Evolutionary conservation across 2,329 filamentous ascomycete genomes (phyloP), one percentile per base, ranked within the genome.

Genomic region (Ascochyta lentis): DNA sequence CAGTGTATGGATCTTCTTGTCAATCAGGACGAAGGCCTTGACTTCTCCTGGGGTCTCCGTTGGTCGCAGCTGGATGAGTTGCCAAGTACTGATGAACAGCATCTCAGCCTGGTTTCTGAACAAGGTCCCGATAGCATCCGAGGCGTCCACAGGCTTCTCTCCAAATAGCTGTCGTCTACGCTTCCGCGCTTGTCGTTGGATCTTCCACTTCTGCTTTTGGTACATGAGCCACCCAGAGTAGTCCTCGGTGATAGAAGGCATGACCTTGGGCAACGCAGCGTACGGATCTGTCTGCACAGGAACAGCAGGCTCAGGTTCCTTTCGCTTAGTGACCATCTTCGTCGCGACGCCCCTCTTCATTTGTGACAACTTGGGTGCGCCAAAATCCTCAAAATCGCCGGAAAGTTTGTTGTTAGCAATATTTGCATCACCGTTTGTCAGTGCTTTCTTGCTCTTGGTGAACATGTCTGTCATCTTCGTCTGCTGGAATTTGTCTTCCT

Each of bases 141-240:
- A 81, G 13, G 83, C 79, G 65, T 84, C 80, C 44, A 81, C 81
- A 10, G 88, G 85, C 54, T 89, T 88, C 68, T 99, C 94, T 56
- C 95, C 95, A 68, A 99, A 99, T 0, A 99, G 81, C 73, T 99
- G 95, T 44, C 94, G 86, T 61, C 96, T 85, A 39, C 94, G 88
- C 57, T 89, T 83, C 22, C 95, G 87, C 31, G 94, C 92, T 73
- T 96, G 90, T 70, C 92, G 96, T 73, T 99, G 95, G 34, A 98
- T 89, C 79, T 94, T 97, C 95, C 95, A 99, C 77, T 99, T 99
- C 78, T 93, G 87, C 77, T 99, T 99, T 73, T 99, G 95, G 69
- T 98, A 98, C 69, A 89, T 84, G 49, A 99, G 76, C 81, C 96
- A 99, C 0, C 86, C 91, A 16, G 86, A 80, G 65, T 99, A 99